Evolutionary conservation across 2,329 filamentous ascomycete genomes (phyloP).

Genomic region (Colletotrichum caudatum): DNA sequence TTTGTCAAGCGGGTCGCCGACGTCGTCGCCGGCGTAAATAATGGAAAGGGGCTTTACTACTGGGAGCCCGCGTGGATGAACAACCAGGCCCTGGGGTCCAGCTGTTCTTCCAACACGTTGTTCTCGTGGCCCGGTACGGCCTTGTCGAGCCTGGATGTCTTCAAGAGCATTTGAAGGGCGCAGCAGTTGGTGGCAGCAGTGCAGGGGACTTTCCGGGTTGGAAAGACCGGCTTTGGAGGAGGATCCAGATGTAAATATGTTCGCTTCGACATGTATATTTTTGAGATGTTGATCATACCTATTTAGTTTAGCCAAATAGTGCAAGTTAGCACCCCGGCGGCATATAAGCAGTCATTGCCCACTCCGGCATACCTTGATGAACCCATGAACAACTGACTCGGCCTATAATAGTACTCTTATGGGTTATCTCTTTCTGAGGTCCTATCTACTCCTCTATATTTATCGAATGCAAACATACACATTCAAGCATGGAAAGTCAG

Average conservation of each 20-base stretch:
- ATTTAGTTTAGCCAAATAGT: background rate
- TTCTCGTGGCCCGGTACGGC: slow-evolving; percentile 67
- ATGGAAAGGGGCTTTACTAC: slow-evolving; percentile 74
- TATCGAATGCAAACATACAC: background rate
- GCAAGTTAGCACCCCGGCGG: background rate
- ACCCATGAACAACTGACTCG: background rate
- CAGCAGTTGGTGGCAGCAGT: background rate
- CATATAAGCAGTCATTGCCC: slow-evolving; percentile 1
- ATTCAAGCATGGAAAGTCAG: background rate
- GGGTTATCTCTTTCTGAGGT: no score
- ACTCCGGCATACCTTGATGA: background rate
- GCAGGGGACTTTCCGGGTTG: background rate
- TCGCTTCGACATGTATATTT: slow-evolving; percentile 4
- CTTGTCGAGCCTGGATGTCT: slow-evolving; percentile 68
- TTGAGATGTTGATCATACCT: background rate
- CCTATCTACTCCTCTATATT: background rate
- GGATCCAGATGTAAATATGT: background rate
- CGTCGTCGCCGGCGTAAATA: slow-evolving; percentile 64
- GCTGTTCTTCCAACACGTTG: slow-evolving; percentile 73
- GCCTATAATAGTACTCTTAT: background rate
- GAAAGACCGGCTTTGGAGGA: background rate
- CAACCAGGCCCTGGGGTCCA: slow-evolving; percentile 73
- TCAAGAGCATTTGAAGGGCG: slow-evolving; percentile 58
- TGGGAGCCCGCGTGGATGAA: slow-evolving; percentile 80
- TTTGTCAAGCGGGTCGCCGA: slow-evolving; percentile 72